These are phyloP conservation scores for Sclerotinia sclerotiorum DNA, from an alignment of 2,329 filamentous ascomycete genomes.

Conservation along the genomic window DNA sequence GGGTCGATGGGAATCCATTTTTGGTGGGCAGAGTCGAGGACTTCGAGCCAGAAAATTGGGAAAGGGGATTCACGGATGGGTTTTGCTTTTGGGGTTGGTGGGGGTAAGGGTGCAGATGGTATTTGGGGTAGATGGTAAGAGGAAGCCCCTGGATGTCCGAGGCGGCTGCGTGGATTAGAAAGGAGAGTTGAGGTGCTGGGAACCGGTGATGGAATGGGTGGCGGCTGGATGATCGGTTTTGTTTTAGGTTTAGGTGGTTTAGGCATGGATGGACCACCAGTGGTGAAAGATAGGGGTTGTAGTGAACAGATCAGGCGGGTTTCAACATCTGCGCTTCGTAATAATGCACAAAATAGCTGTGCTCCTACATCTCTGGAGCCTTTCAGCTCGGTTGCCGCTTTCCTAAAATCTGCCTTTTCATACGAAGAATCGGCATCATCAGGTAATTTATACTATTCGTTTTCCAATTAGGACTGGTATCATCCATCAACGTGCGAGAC, in stretches of 20 bases:
- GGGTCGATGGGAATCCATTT: constrained; percentile 92
- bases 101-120: constrained; percentile 50
- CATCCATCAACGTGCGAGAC: constrained; percentile 2
- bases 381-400: constrained; percentile 64
- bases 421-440: constrained; percentile 59
- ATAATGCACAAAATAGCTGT: constrained; percentile 84
- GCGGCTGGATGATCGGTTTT: constrained; percentile 32
- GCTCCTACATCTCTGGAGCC: constrained; percentile 89
- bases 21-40: constrained; percentile 79
- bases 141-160: constrained; percentile 47
- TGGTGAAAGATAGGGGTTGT: constrained; percentile 62
- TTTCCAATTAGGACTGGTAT: constrained; percentile 8
- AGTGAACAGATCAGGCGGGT: constrained; percentile 86
- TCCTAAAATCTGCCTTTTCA: constrained; percentile 68
- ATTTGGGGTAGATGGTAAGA: constrained; percentile 51
- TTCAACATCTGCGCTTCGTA: constrained; percentile 79
- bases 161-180: constrained; percentile 35
- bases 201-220: constrained; percentile 32
- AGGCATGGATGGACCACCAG: constrained; percentile 45
- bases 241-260: constrained; percentile 26
- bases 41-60: constrained; percentile 93
- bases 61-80: constrained; percentile 68
- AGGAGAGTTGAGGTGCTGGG: constrained; percentile 22
- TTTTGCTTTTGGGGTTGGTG: constrained; percentile 41
- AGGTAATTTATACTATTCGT: constrained; percentile 35